Conservation (phyloP, 495 filamentous ascomycete genomes). For the Aspergillus wentii region DNA sequence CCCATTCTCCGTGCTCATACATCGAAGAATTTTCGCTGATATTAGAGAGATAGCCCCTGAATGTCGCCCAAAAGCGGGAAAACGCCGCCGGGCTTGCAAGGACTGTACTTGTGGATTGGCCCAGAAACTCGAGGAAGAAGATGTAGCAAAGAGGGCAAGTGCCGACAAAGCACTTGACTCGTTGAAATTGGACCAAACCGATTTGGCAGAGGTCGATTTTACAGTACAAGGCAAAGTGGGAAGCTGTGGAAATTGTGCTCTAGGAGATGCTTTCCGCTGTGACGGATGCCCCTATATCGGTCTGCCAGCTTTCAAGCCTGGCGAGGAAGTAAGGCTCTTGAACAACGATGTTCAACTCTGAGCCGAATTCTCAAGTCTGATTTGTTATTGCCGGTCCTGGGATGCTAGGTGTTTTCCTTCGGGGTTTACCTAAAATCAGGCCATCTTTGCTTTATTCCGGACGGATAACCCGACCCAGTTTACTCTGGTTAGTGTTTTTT, state of each 20-base stretch:
- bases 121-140: conserved; percentile 72
- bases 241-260: conserved; percentile 84
- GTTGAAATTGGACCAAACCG: conserved; percentile 68
- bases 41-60: conserved; percentile 69
- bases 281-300: conserved; percentile 88
- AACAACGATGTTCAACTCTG: conserved; percentile 86
- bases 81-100: conserved; percentile 90
- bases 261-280: conserved; percentile 57
- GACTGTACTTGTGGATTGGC: conserved; percentile 95
- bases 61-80: conserved; percentile 83
- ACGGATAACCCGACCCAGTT: no score
- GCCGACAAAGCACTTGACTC: conserved; percentile 58
- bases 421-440: no score
- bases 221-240: conserved; percentile 94
- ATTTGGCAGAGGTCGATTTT: conserved; percentile 84
- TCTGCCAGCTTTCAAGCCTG: conserved; percentile 91
- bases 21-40: no score
- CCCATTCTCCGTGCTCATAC: not conserved
- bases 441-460: no score
- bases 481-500: no score
- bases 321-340: conserved; percentile 83
- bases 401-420: no score
- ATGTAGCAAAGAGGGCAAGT: conserved; percentile 58
- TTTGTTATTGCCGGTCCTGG: no score
- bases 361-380: conserved; percentile 7